Conservation (phyloP, 345 rosid species). For the Cardamine occulta region DNA sequence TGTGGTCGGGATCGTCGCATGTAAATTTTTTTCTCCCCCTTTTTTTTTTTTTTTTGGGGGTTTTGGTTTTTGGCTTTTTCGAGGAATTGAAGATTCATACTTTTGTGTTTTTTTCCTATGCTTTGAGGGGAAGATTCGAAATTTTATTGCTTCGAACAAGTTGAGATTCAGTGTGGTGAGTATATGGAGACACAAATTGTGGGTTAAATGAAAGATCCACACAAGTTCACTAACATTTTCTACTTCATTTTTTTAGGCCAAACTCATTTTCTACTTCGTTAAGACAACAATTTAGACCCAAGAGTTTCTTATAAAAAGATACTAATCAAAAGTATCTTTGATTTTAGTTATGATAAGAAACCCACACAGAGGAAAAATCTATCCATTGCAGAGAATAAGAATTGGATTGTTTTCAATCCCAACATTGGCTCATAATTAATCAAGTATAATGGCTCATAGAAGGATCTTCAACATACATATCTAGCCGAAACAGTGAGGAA, state of each 20-base stretch:
- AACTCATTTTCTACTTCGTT: neutral
- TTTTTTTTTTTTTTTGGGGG: too few relatives aligned
- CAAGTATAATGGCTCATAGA: too few relatives aligned
- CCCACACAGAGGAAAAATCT: too few relatives aligned
- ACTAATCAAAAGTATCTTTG: too few relatives aligned
- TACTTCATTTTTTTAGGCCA: neutral
- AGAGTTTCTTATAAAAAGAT: too few relatives aligned
- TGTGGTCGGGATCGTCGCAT: conserved; percentile 35
- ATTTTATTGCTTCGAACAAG: neutral
- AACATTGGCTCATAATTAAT: too few relatives aligned
- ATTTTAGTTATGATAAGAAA: too few relatives aligned
- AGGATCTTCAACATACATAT: too few relatives aligned
- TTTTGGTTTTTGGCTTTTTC: conserved; percentile 1
- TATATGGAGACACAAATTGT: neutral
- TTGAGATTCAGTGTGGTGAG: neutral
- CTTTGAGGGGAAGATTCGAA: neutral
- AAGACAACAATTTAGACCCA: neutral
- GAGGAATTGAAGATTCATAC: neutral
- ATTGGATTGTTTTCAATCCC: too few relatives aligned
- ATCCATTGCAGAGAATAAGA: too few relatives aligned
- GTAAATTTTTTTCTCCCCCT: too few relatives aligned
- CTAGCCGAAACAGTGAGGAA: too few relatives aligned
- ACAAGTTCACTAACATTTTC: neutral
- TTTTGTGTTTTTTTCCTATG: neutral
- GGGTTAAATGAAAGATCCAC: neutral